Base-by-base conservation (phyloP, 768 basidiomycete genomes). In the Mycena maculata region DNA sequence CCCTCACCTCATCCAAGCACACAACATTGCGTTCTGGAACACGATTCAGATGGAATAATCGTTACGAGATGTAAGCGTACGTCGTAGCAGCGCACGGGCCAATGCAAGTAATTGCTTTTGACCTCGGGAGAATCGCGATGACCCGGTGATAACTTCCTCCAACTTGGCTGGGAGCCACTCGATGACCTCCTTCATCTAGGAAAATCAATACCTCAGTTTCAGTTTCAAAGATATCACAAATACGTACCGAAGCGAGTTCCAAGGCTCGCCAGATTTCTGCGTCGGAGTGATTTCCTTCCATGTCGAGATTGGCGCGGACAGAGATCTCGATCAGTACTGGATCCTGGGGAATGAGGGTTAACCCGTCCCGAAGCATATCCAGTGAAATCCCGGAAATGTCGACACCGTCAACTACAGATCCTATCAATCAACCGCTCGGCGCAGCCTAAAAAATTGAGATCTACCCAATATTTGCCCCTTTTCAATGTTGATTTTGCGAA, bases 11-110 rank as follows among this genome's bases (percentile, higher is more conserved):
- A 25, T 61, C 60, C 49, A 61, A 41, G 50, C 60, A 61, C 9
- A 61, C 60, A 22, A 61, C 39, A 42, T 41, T 61, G 48, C 60
- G 60, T 30, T 61, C 60, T 61, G n/a, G n/a, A n/a, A n/a, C n/a
- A n/a, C n/a, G n/a, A n/a, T n/a, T n/a, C n/a, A n/a, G n/a, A n/a
- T n/a, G n/a, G n/a, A n/a, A n/a, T n/a, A n/a, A n/a, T n/a, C n/a
- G n/a, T n/a, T n/a, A n/a, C n/a, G n/a, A n/a, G n/a, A n/a, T n/a
- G n/a, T n/a, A n/a, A n/a, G n/a, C n/a, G n/a, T n/a, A n/a, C n/a
- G n/a, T n/a, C 60, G 38, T 4, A 61, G 49, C 39, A 61, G 60
- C 39, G 60, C 60, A 28, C 60, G 60, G 4, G 60, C 60, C 50
- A 61, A 52, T 9, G 60, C 48, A 22, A 61, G 22, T 27, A 61